Evolutionary conservation across 768 basidiomycete species (phyloP), one percentile per base, ranked within the genome.

Genomic region (Boletus pseudo-olivaceus): DNA sequence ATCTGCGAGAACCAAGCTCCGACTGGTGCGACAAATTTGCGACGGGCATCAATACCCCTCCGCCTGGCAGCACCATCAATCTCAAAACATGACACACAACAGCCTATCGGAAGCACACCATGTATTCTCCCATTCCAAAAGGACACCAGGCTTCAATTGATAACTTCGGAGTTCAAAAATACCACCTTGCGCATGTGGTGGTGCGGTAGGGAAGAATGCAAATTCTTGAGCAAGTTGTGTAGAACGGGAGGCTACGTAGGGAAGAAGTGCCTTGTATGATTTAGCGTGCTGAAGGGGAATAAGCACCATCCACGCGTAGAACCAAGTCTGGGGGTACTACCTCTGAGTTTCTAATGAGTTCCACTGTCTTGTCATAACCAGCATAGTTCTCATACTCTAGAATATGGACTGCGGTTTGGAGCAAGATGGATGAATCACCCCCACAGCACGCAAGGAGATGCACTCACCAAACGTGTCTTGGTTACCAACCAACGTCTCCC

Each of bases 1-100:
- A 91, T 78, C 70, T 93, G 91, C 52, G 89, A 88, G 73, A 91
- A 95, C 90, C 91, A 93, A n/a, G 90, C 89, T 29, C 90, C 93
- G 12, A 91, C 82, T 41, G 90, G 95, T 53, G 82, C 82, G 51
- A 96, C 87, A 65, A 89, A 89, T 69, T 88, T 85, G 57, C 87
- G 80, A 47, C 97, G 84, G 11, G 97, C 97, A 66, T 98, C 96
- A 45, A 99, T 90, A 10, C 97, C 97, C 67, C 79, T 81, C 57
- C 94, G 84, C 96, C 93, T 94, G 57, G 51, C 17, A 47, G 47
- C 41, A 57, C 45, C 32, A 29, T 61, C 41, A 57, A 32, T 47
- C 43, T 32, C n/a, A 38, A 32, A 38, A 33, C 10, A 34, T 32
- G 15, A 48, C 35, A 52, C 11, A 29, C 32, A 4, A 51, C 47